Evolutionary conservation across 768 basidiomycete species (phyloP).

Genomic region (Panus rudis): DNA sequence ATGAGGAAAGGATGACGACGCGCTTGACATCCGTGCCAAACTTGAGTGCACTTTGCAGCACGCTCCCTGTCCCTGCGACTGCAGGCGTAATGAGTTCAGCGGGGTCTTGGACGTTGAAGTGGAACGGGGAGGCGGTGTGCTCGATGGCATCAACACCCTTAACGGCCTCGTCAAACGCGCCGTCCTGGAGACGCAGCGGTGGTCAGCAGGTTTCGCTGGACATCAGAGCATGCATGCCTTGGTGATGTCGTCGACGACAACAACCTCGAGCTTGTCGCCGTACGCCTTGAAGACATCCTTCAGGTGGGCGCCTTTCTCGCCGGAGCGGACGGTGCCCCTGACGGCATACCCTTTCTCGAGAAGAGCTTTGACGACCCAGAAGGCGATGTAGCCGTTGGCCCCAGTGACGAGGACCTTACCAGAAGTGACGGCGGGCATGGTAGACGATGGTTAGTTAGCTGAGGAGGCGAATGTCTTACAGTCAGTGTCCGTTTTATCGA

Average conservation of each 20-base stretch:
- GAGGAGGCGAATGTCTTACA: too few relatives aligned
- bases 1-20: constrained; percentile 54
- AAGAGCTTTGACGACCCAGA: constrained; percentile 48
- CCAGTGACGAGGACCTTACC: constrained; percentile 48
- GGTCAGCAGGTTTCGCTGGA: neutral
- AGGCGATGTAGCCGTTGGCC: constrained; percentile 53
- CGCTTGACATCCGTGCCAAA: constrained; percentile 39
- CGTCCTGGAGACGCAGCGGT: constrained; percentile 8
- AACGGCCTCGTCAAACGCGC: constrained; percentile 40
- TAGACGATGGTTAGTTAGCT: neutral
- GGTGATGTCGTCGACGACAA: constrained; percentile 64
- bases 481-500: too few relatives aligned
- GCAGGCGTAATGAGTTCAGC: constrained; percentile 59
- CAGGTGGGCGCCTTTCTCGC: constrained; percentile 53
- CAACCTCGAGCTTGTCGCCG: constrained; percentile 54
- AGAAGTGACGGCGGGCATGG: constrained; percentile 29
- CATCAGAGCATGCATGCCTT: constrained; percentile 27
- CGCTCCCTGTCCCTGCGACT: constrained; percentile 56
- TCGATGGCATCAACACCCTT: constrained; percentile 37
- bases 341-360: constrained; percentile 58
- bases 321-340: constrained; percentile 60
- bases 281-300: constrained; percentile 43
- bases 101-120: constrained; percentile 12
- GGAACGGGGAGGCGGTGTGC: constrained; percentile 32
- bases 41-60: constrained; percentile 52